Evolutionary conservation across 2,329 filamentous ascomycete genomes (phyloP).

Genomic region (Sporothrix mexicana): DNA sequence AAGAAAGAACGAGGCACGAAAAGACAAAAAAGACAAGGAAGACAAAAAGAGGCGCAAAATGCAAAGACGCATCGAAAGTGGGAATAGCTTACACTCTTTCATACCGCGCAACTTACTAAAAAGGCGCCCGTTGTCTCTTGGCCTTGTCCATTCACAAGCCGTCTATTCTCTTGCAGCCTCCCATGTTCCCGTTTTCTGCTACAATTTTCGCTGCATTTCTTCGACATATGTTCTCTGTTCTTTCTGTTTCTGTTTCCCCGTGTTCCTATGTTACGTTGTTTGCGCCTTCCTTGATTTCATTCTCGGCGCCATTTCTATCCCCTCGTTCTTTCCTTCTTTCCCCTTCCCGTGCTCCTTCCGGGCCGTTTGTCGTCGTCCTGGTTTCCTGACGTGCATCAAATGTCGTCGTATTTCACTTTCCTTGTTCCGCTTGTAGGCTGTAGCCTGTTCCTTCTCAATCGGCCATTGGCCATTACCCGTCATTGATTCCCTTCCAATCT

Average conservation of each 20-base stretch:
- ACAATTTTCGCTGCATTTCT: constrained; percentile 20
- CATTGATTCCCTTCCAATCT: neutral
- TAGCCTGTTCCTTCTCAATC: constrained; percentile 15
- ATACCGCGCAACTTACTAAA: constrained; percentile 14
- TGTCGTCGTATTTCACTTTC: constrained; percentile 23
- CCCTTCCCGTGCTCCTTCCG: neutral
- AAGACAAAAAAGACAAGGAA: neutral
- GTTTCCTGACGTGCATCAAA: constrained; percentile 13
- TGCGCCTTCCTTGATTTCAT: neutral
- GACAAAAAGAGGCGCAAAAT: constrained; percentile 5
- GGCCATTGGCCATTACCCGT: constrained; percentile 8
- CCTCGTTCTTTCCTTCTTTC: neutral
- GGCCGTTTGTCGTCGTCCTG: neutral
- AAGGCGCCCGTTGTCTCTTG: neutral
- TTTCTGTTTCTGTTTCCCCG: neutral
- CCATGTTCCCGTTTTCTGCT: neutral
- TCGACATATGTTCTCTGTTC: neutral
- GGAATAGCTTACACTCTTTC: neutral
- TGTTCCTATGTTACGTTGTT: neutral
- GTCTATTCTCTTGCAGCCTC: constrained; percentile 1
- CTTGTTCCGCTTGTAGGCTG: constrained; percentile 2
- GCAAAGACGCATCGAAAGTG: constrained; percentile 12
- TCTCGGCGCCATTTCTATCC: neutral
- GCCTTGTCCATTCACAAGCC: constrained; percentile 10
- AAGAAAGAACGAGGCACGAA: neutral